phyloP scores from a whole-genome alignment of 1,284 basidiomycete species.

The Tetrapyrgos nigripes region DNA sequence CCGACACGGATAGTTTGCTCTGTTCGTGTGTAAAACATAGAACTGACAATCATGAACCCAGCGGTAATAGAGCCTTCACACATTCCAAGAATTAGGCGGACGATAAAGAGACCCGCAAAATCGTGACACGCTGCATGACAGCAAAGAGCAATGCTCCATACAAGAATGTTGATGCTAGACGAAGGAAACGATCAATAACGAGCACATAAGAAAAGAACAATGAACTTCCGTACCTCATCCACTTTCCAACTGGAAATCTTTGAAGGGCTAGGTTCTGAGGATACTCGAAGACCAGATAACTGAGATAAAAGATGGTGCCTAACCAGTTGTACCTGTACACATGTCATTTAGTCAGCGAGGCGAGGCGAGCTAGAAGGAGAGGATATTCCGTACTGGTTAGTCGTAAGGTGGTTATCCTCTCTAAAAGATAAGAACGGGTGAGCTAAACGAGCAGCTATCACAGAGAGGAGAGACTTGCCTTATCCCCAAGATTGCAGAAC shows the following conservation, averaged over 20 bases:
- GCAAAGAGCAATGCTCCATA: slow-evolving; percentile 70
- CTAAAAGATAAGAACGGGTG: slow-evolving; percentile 19
- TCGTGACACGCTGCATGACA: slow-evolving; percentile 31
- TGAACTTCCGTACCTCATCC: slow-evolving; percentile 49
- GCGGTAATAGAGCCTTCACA: slow-evolving; percentile 80
- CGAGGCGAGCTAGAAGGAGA: neutral
- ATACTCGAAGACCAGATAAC: slow-evolving; percentile 63
- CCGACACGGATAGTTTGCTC: slow-evolving; percentile 79
- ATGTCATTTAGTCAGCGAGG: neutral
- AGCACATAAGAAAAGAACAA: neutral
- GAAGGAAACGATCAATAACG: slow-evolving; percentile 44
- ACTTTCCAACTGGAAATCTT: slow-evolving; percentile 80
- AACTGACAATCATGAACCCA: slow-evolving; percentile 74
- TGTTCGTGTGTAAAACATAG: slow-evolving; percentile 31
- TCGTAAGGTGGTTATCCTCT: slow-evolving; percentile 50
- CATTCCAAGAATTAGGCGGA: slow-evolving; percentile 62
- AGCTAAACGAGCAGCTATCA: neutral
- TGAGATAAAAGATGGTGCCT: slow-evolving; percentile 78
- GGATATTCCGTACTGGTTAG: slow-evolving; percentile 12
- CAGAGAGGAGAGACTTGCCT: slow-evolving; percentile 40
- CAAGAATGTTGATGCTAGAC: slow-evolving; percentile 67
- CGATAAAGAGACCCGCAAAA: slow-evolving; percentile 72
- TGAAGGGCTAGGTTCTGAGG: slow-evolving; percentile 83
- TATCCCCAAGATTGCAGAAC: slow-evolving; percentile 74
- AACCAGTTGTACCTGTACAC: slow-evolving; percentile 44